Conservation (phyloP, 2,329 filamentous ascomycete species). For the Fusarium abutilonis region DNA sequence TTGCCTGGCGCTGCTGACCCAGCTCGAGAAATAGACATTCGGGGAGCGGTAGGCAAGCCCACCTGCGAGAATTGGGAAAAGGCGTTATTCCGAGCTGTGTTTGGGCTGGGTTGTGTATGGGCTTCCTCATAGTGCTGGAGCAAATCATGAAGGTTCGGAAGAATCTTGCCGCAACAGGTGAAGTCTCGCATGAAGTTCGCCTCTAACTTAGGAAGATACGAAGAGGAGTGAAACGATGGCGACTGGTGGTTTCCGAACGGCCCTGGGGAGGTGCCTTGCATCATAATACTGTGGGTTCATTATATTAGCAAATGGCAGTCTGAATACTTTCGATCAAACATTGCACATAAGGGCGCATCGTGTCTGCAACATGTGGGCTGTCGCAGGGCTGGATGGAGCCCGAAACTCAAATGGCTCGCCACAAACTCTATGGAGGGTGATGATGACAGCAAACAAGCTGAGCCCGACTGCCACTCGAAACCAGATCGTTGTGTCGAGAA, state of each 20-base stretch:
- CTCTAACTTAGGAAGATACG: conserved; percentile 94
- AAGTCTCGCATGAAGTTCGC: conserved; percentile 99
- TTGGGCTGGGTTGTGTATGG: conserved; percentile 76
- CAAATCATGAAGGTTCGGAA: conserved; percentile 92
- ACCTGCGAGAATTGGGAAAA: conserved; percentile 54
- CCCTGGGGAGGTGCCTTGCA: conserved; percentile 83
- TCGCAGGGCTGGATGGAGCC: conserved; percentile 32
- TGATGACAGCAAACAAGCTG: conserved; percentile 2
- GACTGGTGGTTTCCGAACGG: conserved; percentile 84
- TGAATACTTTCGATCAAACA: not conserved
- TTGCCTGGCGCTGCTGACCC: conserved; percentile 46
- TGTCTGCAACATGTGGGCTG: conserved; percentile 22
- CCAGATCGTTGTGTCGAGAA: not conserved
- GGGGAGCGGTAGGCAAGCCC: conserved; percentile 48
- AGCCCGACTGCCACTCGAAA: not conserved
- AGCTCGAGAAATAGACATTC: conserved; percentile 49
- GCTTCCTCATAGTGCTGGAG: conserved; percentile 96
- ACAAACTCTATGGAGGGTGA: conserved; percentile 19
- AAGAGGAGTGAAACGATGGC: conserved; percentile 96
- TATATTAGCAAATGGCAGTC: conserved; percentile 39
- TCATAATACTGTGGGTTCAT: conserved; percentile 76
- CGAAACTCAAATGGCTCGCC: conserved; percentile 38
- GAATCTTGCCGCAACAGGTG: conserved; percentile 88
- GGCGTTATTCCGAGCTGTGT: conserved; percentile 53
- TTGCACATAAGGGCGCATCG: conserved; percentile 17